Percentiles rank a stretch among this genome's conserved stretches.
Conservation (phyloP, 306 rosid species). For the Cucurbita moschata region DNA sequence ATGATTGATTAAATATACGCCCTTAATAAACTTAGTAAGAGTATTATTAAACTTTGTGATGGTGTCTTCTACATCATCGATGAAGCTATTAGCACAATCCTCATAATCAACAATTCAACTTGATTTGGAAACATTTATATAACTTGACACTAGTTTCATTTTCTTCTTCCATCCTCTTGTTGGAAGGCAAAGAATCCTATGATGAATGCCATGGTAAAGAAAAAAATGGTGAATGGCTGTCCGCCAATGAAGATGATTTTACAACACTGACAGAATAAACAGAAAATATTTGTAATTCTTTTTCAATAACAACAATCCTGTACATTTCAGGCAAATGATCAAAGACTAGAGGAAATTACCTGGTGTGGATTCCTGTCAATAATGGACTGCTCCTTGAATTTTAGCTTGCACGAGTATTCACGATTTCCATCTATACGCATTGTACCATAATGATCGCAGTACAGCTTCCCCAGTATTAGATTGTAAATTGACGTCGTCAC, state of each 20-base stretch:
- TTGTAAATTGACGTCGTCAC: conserved; percentile 97
- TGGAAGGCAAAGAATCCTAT: neutral
- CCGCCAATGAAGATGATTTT: neutral
- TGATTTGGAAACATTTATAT: neutral
- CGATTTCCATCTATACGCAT: conserved; percentile 83
- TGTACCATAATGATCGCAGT: conserved; percentile 96
- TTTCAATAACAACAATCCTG: neutral
- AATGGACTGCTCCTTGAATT: conserved; percentile 95
- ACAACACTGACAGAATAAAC: neutral
- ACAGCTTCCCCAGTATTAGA: conserved; percentile 91
- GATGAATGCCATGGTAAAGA: neutral
- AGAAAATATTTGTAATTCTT: neutral
- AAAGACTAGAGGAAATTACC: conserved; percentile 27
- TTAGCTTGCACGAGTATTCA: conserved; percentile 75
- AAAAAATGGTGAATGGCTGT: neutral
- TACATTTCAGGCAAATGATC: neutral
- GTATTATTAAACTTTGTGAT: neutral
- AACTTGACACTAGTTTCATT: neutral
- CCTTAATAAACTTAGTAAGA: neutral
- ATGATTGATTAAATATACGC: neutral
- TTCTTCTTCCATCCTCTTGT: neutral
- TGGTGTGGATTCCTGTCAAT: conserved; percentile 98
- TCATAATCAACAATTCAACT: neutral
- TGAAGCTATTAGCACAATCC: neutral
- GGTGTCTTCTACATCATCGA: neutral